Percentiles rank a stretch among this genome's conserved stretches.
These are phyloP conservation scores for Pyronema omphalodes DNA, from an alignment of 495 filamentous ascomycete genomes.

Conservation along the genomic window DNA sequence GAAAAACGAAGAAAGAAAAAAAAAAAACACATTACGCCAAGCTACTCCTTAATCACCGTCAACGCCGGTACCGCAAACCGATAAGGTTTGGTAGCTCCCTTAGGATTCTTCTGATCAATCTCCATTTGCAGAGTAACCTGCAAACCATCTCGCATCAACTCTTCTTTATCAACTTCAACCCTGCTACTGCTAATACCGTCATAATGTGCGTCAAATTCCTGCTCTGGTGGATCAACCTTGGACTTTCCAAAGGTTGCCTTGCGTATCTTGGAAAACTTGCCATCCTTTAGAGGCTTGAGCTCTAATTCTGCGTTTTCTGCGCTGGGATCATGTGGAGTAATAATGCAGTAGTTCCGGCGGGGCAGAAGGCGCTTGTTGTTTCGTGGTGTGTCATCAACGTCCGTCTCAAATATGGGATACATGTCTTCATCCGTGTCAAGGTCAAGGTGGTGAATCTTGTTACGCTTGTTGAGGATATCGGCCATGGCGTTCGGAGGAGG, in stretches of 20 bases:
- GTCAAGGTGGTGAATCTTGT: slow-evolving; percentile 81
- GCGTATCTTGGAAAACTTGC: slow-evolving; percentile 19
- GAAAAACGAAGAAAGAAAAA: too few relatives aligned
- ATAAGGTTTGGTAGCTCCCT: slow-evolving; percentile 77
- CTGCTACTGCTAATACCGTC: slow-evolving; percentile 2
- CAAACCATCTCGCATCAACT: slow-evolving; percentile 43
- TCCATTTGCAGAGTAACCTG: slow-evolving; percentile 78
- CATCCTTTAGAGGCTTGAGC: slow-evolving; percentile 8
- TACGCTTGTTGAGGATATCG: slow-evolving; percentile 81
- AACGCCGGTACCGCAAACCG: slow-evolving; percentile 68
- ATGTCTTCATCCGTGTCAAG: slow-evolving; percentile 79
- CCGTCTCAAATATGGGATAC: slow-evolving; percentile 76
- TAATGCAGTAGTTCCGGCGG: slow-evolving; percentile 30
- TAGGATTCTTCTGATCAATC: slow-evolving; percentile 63
- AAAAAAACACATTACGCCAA: too few relatives aligned
- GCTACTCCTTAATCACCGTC: too few relatives aligned
- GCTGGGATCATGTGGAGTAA: slow-evolving; percentile 8
- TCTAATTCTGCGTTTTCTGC: not conserved
- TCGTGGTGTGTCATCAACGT: slow-evolving; percentile 70
- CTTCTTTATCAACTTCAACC: slow-evolving; percentile 5
- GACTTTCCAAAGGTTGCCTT: slow-evolving; percentile 11
- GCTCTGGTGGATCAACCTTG: not conserved
- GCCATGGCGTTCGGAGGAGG: slow-evolving; percentile 62
- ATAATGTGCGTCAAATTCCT: slow-evolving; percentile 1
- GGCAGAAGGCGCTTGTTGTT: slow-evolving; percentile 88